A percentile compares a stretch with the other conserved stretches of the same genome.
Conservation (phyloP, 2,329 filamentous ascomycete genomes). For the Diaporthe ilicicola region DNA sequence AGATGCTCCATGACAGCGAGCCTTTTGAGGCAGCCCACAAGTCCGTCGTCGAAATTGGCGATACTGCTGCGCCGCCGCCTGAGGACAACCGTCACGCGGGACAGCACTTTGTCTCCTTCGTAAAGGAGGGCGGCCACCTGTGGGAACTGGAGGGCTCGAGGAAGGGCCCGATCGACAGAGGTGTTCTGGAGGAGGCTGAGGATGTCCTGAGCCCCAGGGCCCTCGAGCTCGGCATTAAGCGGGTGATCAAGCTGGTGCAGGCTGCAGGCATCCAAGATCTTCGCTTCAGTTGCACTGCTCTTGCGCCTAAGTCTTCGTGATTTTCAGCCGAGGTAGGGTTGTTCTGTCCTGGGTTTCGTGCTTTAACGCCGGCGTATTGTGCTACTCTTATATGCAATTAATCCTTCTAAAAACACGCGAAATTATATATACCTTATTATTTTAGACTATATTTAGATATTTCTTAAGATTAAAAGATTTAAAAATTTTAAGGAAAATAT, state of each 20-base stretch:
- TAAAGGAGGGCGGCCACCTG: slow-evolving; percentile 70
- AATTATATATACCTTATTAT: too few species aligned
- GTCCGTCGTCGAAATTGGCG: slow-evolving; percentile 72
- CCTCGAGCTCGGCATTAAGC: slow-evolving; percentile 65
- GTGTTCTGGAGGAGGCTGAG: slow-evolving; percentile 60
- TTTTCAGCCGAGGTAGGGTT: neutral
- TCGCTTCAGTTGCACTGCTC: slow-evolving; percentile 49
- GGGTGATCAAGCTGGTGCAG: slow-evolving; percentile 50
- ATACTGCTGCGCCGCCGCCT: slow-evolving; percentile 70
- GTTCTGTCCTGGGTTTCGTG: neutral
- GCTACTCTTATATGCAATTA: too few species aligned
- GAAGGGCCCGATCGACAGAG: slow-evolving; percentile 77
- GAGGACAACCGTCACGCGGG: slow-evolving; percentile 64
- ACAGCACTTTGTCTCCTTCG: slow-evolving; percentile 84
- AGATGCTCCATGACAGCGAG: slow-evolving; percentile 74
- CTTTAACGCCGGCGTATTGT: neutral
- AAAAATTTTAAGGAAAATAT: too few species aligned
- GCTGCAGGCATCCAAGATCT: slow-evolving; percentile 43
- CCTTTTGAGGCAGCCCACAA: slow-evolving; percentile 78
- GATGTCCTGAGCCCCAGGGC: slow-evolving; percentile 74
- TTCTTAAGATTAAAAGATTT: too few species aligned
- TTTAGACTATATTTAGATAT: too few species aligned
- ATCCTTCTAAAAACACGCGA: too few species aligned
- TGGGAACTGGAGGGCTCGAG: slow-evolving; percentile 84
- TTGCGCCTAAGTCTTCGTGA: slow-evolving; percentile 41